These are phyloP conservation scores for Cucurbita pepo DNA, from an alignment of 306 rosid species.

Conservation along the genomic window DNA sequence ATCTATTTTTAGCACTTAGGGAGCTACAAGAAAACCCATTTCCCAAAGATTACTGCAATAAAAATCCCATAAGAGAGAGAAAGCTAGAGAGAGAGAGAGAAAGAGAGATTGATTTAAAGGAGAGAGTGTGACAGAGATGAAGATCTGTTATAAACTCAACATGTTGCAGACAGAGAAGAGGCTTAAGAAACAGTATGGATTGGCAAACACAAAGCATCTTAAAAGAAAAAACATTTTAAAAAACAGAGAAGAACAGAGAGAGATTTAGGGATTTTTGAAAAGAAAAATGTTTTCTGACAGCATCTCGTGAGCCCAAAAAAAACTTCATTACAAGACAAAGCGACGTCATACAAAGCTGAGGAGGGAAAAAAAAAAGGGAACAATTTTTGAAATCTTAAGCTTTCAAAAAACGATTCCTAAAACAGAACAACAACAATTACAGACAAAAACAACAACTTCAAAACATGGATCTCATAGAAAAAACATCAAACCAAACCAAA, in stretches of 20 bases:
- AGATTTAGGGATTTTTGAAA: neutral
- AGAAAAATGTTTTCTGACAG: conserved; percentile 45
- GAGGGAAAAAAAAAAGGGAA: neutral
- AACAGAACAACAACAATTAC: neutral
- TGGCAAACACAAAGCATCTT: conserved; percentile 24
- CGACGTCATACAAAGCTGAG: conserved; percentile 39
- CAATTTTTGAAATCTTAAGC: neutral
- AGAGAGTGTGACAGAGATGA: conserved; percentile 22
- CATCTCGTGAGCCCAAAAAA: conserved; percentile 60
- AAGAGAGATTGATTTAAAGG: conserved; percentile 6
- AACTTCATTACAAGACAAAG: conserved; percentile 90
- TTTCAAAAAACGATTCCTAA: neutral
- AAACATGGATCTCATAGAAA: too few species aligned
- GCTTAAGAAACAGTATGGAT: conserved; percentile 19
- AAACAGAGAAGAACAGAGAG: too few species aligned
- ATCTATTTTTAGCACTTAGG: neutral
- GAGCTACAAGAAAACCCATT: neutral
- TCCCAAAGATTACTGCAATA: neutral
- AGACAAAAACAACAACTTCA: neutral
- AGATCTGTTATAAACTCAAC: conserved; percentile 32
- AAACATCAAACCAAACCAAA: too few species aligned
- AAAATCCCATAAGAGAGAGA: neutral
- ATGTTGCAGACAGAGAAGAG: conserved; percentile 49
- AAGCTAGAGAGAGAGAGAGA: too few species aligned
- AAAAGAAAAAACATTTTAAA: neutral